Percentiles rank a stretch among this genome's conserved stretches.
Conservation (phyloP, 345 rosid species). For the Brassica cretica region DNA sequence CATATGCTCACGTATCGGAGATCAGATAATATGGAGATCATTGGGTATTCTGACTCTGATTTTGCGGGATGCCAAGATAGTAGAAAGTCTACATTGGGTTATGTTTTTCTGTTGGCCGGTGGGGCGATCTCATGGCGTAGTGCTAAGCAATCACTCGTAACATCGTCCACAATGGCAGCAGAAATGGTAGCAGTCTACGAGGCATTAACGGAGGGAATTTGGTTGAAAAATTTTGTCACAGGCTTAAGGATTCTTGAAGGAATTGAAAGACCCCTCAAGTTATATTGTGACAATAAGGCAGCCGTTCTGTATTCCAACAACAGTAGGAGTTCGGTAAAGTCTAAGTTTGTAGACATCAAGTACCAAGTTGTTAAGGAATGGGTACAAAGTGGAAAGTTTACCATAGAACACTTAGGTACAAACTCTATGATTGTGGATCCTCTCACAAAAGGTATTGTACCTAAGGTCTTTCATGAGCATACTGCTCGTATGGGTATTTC, state of each 20-base stretch:
- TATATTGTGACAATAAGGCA: background rate
- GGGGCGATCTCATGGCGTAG: background rate
- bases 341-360: background rate
- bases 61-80: background rate
- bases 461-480: background rate
- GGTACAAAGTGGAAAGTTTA: background rate
- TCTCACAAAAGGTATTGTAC: background rate
- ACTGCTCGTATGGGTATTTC: background rate
- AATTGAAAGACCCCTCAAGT: background rate
- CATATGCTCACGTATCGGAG: background rate
- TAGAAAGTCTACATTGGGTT: background rate
- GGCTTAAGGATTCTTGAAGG: background rate
- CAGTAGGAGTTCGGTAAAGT: background rate
- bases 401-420: background rate
- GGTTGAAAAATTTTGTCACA: background rate
- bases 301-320: background rate
- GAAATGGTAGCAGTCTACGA: background rate
- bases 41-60: background rate
- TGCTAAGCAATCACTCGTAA: background rate
- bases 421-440: background rate
- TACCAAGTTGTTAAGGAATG: background rate
- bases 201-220: background rate
- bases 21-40: background rate
- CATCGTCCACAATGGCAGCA: background rate
- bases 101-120: background rate